These are phyloP conservation scores for Emericellopsis atlantica DNA, from an alignment of 2,329 filamentous ascomycete species.

Conservation along the genomic window DNA sequence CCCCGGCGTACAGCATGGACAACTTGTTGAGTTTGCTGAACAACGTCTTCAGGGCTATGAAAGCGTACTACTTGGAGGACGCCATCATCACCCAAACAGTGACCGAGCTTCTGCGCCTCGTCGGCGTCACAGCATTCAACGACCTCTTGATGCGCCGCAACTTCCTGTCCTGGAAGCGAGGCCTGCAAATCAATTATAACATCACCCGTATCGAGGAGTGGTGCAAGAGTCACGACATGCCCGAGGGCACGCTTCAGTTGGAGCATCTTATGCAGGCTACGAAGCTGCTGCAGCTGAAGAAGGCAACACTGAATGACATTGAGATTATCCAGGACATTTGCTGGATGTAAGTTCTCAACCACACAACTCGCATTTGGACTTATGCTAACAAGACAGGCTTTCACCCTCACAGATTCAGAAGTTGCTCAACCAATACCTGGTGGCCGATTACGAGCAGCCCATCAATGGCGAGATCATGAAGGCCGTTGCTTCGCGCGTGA, in stretches of 20 bases:
- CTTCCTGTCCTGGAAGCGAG: constrained; percentile 98
- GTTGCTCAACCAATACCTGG: constrained; percentile 93
- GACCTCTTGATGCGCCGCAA: constrained; percentile 95
- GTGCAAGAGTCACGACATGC: constrained; percentile 99
- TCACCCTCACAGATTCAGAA: constrained; percentile 99
- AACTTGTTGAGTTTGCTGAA: constrained; percentile 91
- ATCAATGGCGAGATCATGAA: constrained; percentile 99
- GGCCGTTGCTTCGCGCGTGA: constrained; percentile 90
- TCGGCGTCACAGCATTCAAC: constrained; percentile 97
- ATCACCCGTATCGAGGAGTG: constrained; percentile 98
- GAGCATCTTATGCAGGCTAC: constrained; percentile 99
- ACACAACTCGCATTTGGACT: neutral
- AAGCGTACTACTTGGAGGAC: constrained; percentile 94
- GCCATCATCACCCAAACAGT: constrained; percentile 92
- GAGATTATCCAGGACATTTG: constrained; percentile 99
- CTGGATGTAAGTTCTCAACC: constrained; percentile 70
- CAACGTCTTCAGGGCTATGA: constrained; percentile 97
- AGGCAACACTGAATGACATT: constrained; percentile 96
- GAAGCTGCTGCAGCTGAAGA: constrained; percentile 95
- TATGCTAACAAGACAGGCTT: constrained; percentile 43
- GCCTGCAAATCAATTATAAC: constrained; percentile 99
- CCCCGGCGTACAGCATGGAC: constrained; percentile 98
- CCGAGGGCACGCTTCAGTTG: constrained; percentile 89
- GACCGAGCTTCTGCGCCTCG: constrained; percentile 81
- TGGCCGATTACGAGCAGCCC: constrained; percentile 97